Evolutionary conservation across 371 early-diverging fungal genomes (phyloP).

Genomic region (Mucor plumbeus): DNA sequence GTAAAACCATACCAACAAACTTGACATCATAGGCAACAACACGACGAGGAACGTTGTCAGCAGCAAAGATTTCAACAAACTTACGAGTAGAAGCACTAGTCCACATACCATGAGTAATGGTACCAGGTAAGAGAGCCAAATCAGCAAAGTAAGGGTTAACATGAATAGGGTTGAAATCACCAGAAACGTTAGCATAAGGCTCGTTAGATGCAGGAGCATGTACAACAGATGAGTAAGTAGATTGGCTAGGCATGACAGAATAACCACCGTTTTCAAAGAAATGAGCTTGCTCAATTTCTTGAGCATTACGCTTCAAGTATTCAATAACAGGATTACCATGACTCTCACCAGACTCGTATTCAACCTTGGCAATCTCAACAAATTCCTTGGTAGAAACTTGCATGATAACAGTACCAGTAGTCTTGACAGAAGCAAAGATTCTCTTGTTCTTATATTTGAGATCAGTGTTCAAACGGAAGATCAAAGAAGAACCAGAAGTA

Average conservation of each 20-base stretch:
- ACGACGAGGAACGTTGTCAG: slow-evolving; percentile 92
- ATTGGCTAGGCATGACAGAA: slow-evolving; percentile 87
- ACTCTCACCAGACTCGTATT: slow-evolving; percentile 75
- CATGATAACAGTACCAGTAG: slow-evolving; percentile 83
- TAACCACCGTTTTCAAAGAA: slow-evolving; percentile 91
- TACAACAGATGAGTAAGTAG: slow-evolving; percentile 84
- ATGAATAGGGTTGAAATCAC: slow-evolving; percentile 96
- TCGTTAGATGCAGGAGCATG: slow-evolving; percentile 83
- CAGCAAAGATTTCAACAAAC: slow-evolving; percentile 94
- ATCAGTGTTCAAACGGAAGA: slow-evolving; percentile 85
- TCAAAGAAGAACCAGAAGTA: slow-evolving; percentile 73
- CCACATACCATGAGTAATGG: slow-evolving; percentile 99
- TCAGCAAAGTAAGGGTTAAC: slow-evolving; percentile 96
- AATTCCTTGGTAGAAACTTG: slow-evolving; percentile 86
- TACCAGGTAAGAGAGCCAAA: slow-evolving; percentile 89
- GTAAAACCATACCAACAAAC: slow-evolving; percentile 88
- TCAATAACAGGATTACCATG: slow-evolving; percentile 85
- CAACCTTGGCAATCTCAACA: slow-evolving; percentile 83
- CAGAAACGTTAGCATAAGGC: slow-evolving; percentile 88
- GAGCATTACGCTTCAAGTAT: slow-evolving; percentile 80
- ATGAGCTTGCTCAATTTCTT: slow-evolving; percentile 82
- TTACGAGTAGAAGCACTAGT: slow-evolving; percentile 93
- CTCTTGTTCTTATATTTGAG: slow-evolving; percentile 80
- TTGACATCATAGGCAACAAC: slow-evolving; percentile 82
- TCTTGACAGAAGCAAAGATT: slow-evolving; percentile 71